Conservation (phyloP, 1,139 yeast species). For the Blastobotrys proliferans region DNA sequence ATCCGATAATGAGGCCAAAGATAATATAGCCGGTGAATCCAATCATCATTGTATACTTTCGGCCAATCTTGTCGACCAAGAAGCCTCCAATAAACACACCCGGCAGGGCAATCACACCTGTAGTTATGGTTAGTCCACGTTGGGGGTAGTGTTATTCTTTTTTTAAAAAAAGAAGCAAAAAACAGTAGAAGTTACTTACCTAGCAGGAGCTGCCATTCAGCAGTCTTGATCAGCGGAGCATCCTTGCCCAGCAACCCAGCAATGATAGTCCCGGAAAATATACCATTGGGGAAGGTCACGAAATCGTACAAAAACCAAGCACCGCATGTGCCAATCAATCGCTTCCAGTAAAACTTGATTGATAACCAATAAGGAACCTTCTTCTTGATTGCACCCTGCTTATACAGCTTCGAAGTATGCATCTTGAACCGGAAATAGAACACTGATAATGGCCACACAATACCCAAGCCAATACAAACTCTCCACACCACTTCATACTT, state of each 20-base stretch:
- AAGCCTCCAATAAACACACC: constrained; percentile 58
- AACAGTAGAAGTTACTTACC: too few relatives aligned
- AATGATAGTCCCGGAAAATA: constrained; percentile 53
- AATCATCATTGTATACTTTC: constrained; percentile 54
- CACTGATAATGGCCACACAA: constrained; percentile 67
- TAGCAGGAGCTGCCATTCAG: constrained; percentile 56
- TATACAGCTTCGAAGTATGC: constrained; percentile 61
- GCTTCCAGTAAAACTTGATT: constrained; percentile 51
- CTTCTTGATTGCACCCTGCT: constrained; percentile 48
- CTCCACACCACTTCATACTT: constrained; percentile 55
- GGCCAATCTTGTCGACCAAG: constrained; percentile 50
- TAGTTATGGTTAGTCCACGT: too few relatives aligned
- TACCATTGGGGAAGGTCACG: constrained; percentile 62
- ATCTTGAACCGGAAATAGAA: constrained; percentile 67
- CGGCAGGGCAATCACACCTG: constrained; percentile 50
- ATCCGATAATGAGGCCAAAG: constrained; percentile 58
- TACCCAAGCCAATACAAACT: constrained; percentile 69
- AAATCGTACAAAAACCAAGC: constrained; percentile 64
- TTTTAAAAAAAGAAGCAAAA: too few relatives aligned
- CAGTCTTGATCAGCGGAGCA: constrained; percentile 43
- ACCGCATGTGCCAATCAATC: constrained; percentile 53
- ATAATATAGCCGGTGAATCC: constrained; percentile 57
- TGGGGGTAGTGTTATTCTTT: too few relatives aligned
- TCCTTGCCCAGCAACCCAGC: constrained; percentile 42
- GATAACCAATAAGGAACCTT: constrained; percentile 53